Conservation (phyloP, 495 filamentous ascomycete genomes). For the Trichoderma erinaceum region DNA sequence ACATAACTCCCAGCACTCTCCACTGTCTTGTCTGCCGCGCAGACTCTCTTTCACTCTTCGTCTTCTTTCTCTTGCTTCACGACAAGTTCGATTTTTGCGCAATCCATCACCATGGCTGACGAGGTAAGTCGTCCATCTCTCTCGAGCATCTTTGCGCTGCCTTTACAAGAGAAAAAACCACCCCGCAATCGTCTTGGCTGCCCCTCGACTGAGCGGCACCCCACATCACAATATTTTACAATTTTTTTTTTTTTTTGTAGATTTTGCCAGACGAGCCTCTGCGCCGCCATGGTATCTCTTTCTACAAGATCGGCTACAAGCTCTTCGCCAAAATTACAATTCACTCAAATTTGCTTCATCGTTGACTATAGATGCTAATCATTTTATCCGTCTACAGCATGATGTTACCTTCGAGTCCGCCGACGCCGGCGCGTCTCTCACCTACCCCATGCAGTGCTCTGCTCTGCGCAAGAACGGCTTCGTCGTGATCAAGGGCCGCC, state of each 20-base stretch:
- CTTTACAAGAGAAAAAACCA: not conserved
- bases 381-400: slow-evolving; percentile 50
- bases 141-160: slow-evolving; percentile 1
- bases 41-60: slow-evolving; percentile 10
- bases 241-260: slow-evolving; percentile 17
- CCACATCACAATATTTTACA: slow-evolving; percentile 15
- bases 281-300: not conserved
- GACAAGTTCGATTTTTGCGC: slow-evolving; percentile 15
- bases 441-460: slow-evolving; percentile 98
- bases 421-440: slow-evolving; percentile 89
- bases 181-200: slow-evolving; percentile 7
- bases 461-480: slow-evolving; percentile 97
- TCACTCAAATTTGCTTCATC: not conserved
- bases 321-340: not conserved
- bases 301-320: not conserved
- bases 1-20: slow-evolving; percentile 11
- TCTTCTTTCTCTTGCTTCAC: slow-evolving; percentile 16
- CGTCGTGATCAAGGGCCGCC: slow-evolving; percentile 95
- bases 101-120: slow-evolving; percentile 17
- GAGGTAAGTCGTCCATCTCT: slow-evolving; percentile 22
- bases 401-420: slow-evolving; percentile 85
- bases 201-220: slow-evolving; percentile 12
- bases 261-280: slow-evolving; percentile 13
- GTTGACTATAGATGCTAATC: slow-evolving; percentile 18
- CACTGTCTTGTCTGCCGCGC: slow-evolving; percentile 9